A percentile compares a stretch with the other conserved stretches of the same genome.
phyloP scores from a whole-genome alignment of 495 filamentous ascomycete genomes.

The Trichoderma erinaceum region DNA sequence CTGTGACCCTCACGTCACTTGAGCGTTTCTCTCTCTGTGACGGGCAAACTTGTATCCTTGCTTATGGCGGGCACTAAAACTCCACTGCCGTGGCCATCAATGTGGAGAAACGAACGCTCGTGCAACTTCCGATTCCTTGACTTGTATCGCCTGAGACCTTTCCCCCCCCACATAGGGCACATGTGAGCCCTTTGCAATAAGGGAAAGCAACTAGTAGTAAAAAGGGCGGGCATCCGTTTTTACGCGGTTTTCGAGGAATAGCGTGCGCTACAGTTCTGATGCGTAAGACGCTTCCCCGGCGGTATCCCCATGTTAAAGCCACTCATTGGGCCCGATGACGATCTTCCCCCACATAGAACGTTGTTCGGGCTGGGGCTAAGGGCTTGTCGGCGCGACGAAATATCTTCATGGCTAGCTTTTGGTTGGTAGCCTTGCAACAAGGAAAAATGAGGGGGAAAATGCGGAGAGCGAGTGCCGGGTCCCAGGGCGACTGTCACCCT shows the following conservation, averaged over 20 bases:
- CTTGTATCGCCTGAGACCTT: background rate
- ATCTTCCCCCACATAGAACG: slow-evolving; percentile 9
- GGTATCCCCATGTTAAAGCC: background rate
- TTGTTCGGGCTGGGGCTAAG: background rate
- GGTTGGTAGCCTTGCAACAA: background rate
- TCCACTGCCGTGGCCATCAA: background rate
- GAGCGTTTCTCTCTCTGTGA: background rate
- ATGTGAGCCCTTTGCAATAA: background rate
- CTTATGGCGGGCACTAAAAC: background rate
- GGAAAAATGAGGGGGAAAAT: background rate
- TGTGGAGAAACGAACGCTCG: background rate
- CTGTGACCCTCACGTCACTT: slow-evolving; percentile 4
- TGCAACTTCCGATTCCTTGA: background rate
- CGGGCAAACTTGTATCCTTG: background rate
- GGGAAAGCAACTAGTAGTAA: background rate
- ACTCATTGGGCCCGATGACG: slow-evolving; percentile 1
- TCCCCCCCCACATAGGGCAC: slow-evolving; percentile 4
- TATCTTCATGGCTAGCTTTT: background rate
- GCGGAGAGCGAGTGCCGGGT: slow-evolving; percentile 11
- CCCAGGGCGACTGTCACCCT: slow-evolving; percentile 8
- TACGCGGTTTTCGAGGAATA: background rate
- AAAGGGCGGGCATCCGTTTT: background rate
- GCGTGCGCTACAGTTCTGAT: background rate
- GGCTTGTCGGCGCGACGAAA: background rate
- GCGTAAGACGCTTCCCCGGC: background rate